These are phyloP conservation scores for Capsicum baccatum DNA, from an alignment of 257 asterid genomes.

Conservation along the genomic window DNA sequence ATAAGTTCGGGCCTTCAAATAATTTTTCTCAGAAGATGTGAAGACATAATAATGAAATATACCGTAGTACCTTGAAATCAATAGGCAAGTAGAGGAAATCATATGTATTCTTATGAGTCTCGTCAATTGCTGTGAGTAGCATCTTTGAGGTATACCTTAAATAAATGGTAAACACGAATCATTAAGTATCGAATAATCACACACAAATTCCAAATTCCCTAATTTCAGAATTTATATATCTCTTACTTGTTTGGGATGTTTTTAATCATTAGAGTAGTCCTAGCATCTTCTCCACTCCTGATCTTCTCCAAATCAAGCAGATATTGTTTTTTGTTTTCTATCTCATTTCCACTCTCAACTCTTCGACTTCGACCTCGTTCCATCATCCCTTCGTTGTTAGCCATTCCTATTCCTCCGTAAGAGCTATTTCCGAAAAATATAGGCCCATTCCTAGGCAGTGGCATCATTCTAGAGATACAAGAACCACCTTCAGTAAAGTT, in stretches of 20 bases:
- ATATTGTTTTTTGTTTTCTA: slow-evolving; percentile 81
- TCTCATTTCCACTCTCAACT: slow-evolving; percentile 64
- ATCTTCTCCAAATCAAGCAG: slow-evolving; percentile 92
- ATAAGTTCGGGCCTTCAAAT: slow-evolving; percentile 18
- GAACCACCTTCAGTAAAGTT: slow-evolving; percentile 66
- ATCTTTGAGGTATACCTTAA: slow-evolving; percentile 93
- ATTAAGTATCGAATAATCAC: slow-evolving; percentile 23
- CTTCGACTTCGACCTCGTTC: slow-evolving; percentile 81
- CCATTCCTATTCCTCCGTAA: slow-evolving; percentile 63
- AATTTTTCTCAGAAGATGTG: neutral
- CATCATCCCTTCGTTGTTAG: slow-evolving; percentile 51
- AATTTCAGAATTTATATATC: slow-evolving; percentile 10
- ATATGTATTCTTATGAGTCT: slow-evolving; percentile 84
- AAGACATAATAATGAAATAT: neutral
- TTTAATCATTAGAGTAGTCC: slow-evolving; percentile 95
- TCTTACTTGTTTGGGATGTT: slow-evolving; percentile 98
- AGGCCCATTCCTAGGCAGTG: slow-evolving; percentile 70
- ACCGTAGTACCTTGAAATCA: slow-evolving; percentile 82
- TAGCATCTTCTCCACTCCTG: slow-evolving; percentile 69
- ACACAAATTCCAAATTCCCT: neutral
- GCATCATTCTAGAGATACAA: slow-evolving; percentile 67
- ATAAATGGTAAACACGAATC: slow-evolving; percentile 29
- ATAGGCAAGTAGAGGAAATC: slow-evolving; percentile 96
- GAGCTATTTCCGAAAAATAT: slow-evolving; percentile 70
- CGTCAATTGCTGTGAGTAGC: slow-evolving; percentile 91